These are phyloP conservation scores for Fusarium guadeloupense DNA, from an alignment of 2,329 filamentous ascomycete genomes.

Conservation along the genomic window DNA sequence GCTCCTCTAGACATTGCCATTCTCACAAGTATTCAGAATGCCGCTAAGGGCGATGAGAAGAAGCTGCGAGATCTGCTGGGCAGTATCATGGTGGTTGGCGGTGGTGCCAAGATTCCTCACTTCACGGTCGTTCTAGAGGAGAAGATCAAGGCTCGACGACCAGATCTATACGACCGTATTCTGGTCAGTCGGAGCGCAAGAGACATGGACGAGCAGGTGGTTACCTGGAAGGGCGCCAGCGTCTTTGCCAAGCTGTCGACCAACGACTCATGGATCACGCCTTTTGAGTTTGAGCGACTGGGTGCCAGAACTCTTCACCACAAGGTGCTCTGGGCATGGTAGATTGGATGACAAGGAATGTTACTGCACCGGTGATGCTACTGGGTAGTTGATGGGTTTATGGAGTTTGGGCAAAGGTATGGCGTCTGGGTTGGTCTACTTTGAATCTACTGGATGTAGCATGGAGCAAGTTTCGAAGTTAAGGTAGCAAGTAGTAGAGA, in stretches of 20 bases:
- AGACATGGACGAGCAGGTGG: slow-evolving; percentile 96
- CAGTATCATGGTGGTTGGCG: slow-evolving; percentile 90
- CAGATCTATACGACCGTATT: slow-evolving; percentile 68
- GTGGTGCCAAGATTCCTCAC: slow-evolving; percentile 81
- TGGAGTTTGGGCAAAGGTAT: slow-evolving; percentile 37
- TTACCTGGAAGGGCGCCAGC: slow-evolving; percentile 96
- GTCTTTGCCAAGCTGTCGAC: slow-evolving; percentile 92
- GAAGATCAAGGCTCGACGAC: slow-evolving; percentile 73
- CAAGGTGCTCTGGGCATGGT: slow-evolving; percentile 76
- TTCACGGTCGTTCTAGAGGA: slow-evolving; percentile 87
- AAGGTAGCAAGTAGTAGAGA: not conserved
- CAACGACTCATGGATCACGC: slow-evolving; percentile 95
- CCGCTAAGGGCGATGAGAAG: slow-evolving; percentile 88
- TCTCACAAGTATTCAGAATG: slow-evolving; percentile 86
- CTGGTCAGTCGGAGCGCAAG: slow-evolving; percentile 77
- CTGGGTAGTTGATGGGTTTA: slow-evolving; percentile 16
- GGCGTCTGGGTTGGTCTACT: slow-evolving; percentile 41
- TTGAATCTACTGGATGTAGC: slow-evolving; percentile 22
- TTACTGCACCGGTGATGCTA: not conserved
- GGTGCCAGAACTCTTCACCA: slow-evolving; percentile 85
- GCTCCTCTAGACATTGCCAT: slow-evolving; percentile 90
- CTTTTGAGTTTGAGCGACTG: slow-evolving; percentile 86
- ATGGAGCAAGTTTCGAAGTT: slow-evolving; percentile 5
- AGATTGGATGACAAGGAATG: slow-evolving; percentile 14
- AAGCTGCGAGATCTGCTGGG: slow-evolving; percentile 90